Evolutionary conservation across 192 early-diverging fungal species (phyloP), one percentile per base, ranked within the genome.

Genomic region (Allomyces arbusculus): DNA sequence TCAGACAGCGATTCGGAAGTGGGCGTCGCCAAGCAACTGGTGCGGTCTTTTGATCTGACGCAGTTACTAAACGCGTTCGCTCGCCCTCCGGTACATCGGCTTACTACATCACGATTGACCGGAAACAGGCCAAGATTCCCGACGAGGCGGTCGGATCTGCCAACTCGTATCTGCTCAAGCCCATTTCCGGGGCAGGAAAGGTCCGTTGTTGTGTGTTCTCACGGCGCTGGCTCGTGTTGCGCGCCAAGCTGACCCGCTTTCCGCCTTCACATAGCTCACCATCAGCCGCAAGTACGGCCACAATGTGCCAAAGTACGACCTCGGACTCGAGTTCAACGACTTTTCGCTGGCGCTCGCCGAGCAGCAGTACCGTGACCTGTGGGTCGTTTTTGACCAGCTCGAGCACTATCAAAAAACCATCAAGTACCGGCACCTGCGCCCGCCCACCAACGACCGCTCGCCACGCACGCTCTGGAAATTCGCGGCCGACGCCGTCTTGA

Each of bases 121-220:
- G 33, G 8, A 40, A 40, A 40, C 33, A 40, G 33, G 33, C 33
- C 33, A 40, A 40, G 33, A 40, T 40, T 40, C 33, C 76, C 28
- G 78, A 77, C 23, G 75, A 81, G 55, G 74, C 82, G 10, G 69
- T 84, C 14, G 79, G 80, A 33, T 73, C 75, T 28, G 80, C 83
- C 44, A 83, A 86, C 63, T 87, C 90, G 65, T 94, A 91, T 67
- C 86, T 98, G 24, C 71, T 98, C 25, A 87, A 86, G 71, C 95
- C 95, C 1, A 91, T 98, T 0, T 90, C 89, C 20, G 95, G 94
- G 4, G 78, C 79, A 44, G 95, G 92, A 26, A 80, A 85, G 69
- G 86, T 84, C 70, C 65, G 69, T 65, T 22, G 14, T 23, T 24
- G 11, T 25, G 11, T 5, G 9, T 72, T 22, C 7, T n/a, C n/a